Base-by-base conservation (phyloP, 371 early-diverging fungal species). In the Zychaea mexicana region DNA sequence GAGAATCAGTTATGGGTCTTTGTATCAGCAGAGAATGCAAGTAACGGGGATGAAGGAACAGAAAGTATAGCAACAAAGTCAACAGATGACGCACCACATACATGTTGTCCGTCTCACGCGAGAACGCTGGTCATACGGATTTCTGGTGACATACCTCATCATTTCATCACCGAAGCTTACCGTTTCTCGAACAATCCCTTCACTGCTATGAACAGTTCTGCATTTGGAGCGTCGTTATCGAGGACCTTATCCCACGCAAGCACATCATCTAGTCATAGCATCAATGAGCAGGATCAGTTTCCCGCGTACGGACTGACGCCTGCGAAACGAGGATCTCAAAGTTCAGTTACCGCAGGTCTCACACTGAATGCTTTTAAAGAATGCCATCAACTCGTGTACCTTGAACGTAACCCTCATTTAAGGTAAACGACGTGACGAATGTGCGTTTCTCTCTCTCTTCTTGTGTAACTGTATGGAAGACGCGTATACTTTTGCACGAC, bases 1-100 rank as follows among this genome's bases (percentile, higher is more conserved):
- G 82, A 78, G 27, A 70, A 66, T 39, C 82, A 82, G 52, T 71
- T 72, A 24, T 82, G 82, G 82, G 54, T 64, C n/a, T 69, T 81
- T 62, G 71, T 75, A 3, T 65, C 77, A 10, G 64, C 54, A 19
- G n/a, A n/a, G n/a, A n/a, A n/a, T n/a, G n/a, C n/a, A n/a, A n/a
- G n/a, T n/a, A n/a, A 39, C 9, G 65, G 15, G 24, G 21, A 9
- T 49, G 49, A 49, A 21, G 46, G 21, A 36, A 15, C 15, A 36
- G 36, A 8, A 36, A 36, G 8, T 1, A 36, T 13, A 39, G n/a
- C 15, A 39, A 39, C 15, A 39, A 39, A 15, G n/a, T 15, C n/a
- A 13, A 13, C n/a, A 39, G n/a, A n/a, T n/a, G n/a, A n/a, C n/a
- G n/a, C n/a, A n/a, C n/a, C n/a, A n/a, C n/a, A n/a, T n/a, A 15